phyloP scores from a whole-genome alignment of 345 rosid genomes.

The Mercurialis annua region DNA sequence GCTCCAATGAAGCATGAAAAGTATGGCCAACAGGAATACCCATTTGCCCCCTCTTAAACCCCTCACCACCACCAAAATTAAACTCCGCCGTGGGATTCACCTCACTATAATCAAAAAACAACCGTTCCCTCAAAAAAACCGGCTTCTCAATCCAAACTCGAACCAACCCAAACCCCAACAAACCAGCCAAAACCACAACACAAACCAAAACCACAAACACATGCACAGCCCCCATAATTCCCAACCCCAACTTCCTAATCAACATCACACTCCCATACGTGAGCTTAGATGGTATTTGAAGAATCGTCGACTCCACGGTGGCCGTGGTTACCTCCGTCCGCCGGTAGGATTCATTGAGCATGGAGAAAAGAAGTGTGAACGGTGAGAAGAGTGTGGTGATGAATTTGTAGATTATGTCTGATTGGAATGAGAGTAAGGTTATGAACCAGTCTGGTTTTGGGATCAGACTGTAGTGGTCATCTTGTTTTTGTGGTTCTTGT shows the following conservation, averaged over 20 bases:
- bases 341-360: slow-evolving; percentile 48
- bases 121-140: slow-evolving; percentile 43
- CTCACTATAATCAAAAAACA: slow-evolving; percentile 67
- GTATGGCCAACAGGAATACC: slow-evolving; percentile 62
- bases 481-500: slow-evolving; percentile 16
- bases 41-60: slow-evolving; percentile 9
- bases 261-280: slow-evolving; percentile 13
- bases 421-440: slow-evolving; percentile 34
- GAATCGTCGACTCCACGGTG: slow-evolving; percentile 37
- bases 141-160: slow-evolving; percentile 64
- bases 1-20: slow-evolving; percentile 43
- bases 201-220: slow-evolving; percentile 41
- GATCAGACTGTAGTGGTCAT: slow-evolving; percentile 3
- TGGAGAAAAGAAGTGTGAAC: slow-evolving; percentile 22
- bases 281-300: slow-evolving; percentile 26
- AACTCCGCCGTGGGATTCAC: slow-evolving; percentile 55
- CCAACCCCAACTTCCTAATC: slow-evolving; percentile 44
- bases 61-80: slow-evolving; percentile 15
- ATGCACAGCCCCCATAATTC: slow-evolving; percentile 54
- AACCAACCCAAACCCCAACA: slow-evolving; percentile 56
- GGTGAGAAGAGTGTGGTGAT: slow-evolving; percentile 50
- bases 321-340: slow-evolving; percentile 38
- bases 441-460: slow-evolving; percentile 22
- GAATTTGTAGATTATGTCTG: slow-evolving; percentile 52
- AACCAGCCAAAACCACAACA: slow-evolving; percentile 43